Evolutionary conservation across 2,329 filamentous ascomycete genomes (phyloP).

Genomic region (Scedosporium apiospermum): DNA sequence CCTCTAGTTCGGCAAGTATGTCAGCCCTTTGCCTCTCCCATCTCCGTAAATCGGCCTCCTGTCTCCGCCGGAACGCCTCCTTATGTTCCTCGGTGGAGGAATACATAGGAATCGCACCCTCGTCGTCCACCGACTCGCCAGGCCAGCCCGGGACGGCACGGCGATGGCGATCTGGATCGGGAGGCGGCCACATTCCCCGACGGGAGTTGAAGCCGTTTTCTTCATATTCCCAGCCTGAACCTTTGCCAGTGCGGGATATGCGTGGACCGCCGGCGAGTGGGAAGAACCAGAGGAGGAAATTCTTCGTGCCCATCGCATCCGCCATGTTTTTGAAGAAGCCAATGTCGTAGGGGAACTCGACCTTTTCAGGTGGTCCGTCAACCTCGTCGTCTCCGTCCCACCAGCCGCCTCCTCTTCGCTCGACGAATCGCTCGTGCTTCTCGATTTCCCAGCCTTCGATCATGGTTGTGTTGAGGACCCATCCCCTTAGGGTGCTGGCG

Average conservation of each 20-base stretch:
- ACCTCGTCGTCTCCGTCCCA: conserved; percentile 27
- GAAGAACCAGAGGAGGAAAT: conserved; percentile 58
- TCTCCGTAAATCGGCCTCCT: conserved; percentile 35
- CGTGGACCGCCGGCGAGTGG: conserved; percentile 49
- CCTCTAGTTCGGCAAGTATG: conserved; percentile 25
- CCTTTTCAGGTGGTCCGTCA: conserved; percentile 42
- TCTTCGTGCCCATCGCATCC: conserved; percentile 64
- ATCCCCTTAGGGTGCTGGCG: conserved; percentile 48
- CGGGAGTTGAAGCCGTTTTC: conserved; percentile 69
- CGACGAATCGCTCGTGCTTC: conserved; percentile 48
- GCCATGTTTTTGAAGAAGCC: conserved; percentile 65
- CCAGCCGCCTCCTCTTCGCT: conserved; percentile 35
- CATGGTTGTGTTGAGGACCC: conserved; percentile 63
- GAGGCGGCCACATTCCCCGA: conserved; percentile 52
- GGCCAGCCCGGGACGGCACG: conserved; percentile 9
- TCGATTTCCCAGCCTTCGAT: conserved; percentile 73
- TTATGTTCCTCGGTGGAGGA: conserved; percentile 33
- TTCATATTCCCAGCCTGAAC: conserved; percentile 52
- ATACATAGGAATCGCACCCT: conserved; percentile 19
- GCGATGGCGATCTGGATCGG: conserved; percentile 51
- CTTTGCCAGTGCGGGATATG: conserved; percentile 27
- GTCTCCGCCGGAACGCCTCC: conserved; percentile 38
- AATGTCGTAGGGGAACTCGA: conserved; percentile 78
- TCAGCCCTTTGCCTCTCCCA: conserved; percentile 37
- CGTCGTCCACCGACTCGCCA: not conserved